Evolutionary conservation across 2,329 filamentous ascomycete species (phyloP), one percentile per base, ranked within the genome.

Genomic region (Calonectria montana): DNA sequence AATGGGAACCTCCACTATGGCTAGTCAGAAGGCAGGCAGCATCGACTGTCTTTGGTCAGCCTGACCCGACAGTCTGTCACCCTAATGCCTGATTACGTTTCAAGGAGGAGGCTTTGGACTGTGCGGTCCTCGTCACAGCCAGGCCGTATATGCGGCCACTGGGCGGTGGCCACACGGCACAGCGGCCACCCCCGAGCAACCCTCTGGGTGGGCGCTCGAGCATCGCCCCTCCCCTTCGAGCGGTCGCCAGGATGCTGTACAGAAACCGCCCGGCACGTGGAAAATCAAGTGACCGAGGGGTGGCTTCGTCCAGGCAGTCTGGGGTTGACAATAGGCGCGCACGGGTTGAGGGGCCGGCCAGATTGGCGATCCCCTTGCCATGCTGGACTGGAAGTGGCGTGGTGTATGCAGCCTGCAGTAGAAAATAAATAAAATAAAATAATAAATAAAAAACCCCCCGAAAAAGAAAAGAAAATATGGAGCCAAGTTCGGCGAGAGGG

Each of bases 281-380:
- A 63, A 75, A 48, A 61, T 76, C 74, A 73, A 76, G 76, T 78
- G 78, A 77, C 70, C 25, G 37, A 9, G 35, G 48, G 48, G 72
- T 70, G 70, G 74, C 73, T 77, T 75, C 68, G 37, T 21, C 61
- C 27, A 59, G 57, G 16, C n/a, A 73, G 71, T 73, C 70, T 63
- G 70, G 74, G 70, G 75, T 70, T 59, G 48, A 53, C 21, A 71
- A 69, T 71, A 63, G 45, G 47, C 65, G 72, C 70, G 63, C 70
- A 73, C 76, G 78, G 75, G 64, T 75, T 74, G 74, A 71, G 69
- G 74, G 70, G 67, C 64, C 64, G 71, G 39, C 27, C 47, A 76
- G 76, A 77, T 78, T 77, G 74, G 76, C 76, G 74, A 78, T 73
- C 65, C 65, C 47, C 31, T 39, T 72, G 37, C 47, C 31, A 25